Conservation (phyloP, 495 filamentous ascomycete species). For the Aspergillus conjunctus region DNA sequence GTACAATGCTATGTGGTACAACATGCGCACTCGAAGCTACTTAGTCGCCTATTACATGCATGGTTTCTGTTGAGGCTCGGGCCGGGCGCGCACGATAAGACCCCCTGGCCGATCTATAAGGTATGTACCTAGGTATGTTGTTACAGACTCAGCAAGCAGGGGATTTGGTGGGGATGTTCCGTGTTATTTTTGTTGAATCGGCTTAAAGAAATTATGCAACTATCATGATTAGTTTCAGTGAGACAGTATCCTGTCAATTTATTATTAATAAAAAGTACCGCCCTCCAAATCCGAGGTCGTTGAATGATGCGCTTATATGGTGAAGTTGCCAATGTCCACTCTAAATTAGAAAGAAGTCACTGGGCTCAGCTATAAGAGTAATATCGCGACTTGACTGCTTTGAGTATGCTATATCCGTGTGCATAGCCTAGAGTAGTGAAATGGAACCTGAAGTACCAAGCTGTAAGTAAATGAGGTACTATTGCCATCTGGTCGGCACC, state of each 20-base stretch:
- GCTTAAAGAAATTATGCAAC: too few relatives aligned
- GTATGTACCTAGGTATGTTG: constrained; percentile 2
- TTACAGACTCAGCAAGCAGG: not conserved
- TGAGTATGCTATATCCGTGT: not conserved
- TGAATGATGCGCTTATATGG: too few relatives aligned
- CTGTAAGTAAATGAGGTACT: not conserved
- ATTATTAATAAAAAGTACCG: not conserved
- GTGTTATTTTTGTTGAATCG: not conserved
- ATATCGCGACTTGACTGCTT: not conserved
- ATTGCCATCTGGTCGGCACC: not conserved
- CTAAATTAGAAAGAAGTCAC: too few relatives aligned
- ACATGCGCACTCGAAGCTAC: constrained; percentile 14
- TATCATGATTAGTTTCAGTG: too few relatives aligned
- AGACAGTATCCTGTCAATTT: too few relatives aligned
- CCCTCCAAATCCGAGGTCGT: not conserved
- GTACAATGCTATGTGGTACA: constrained; percentile 18
- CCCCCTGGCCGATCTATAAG: constrained; percentile 12
- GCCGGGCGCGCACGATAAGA: constrained; percentile 23
- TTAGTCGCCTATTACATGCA: constrained; percentile 11
- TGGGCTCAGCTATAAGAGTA: not conserved
- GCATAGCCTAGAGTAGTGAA: not conserved
- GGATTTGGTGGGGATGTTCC: not conserved
- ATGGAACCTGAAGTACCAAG: not conserved
- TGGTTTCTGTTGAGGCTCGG: constrained; percentile 27
- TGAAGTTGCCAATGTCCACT: too few relatives aligned